phyloP scores from a whole-genome alignment of 208 protist genomes.

The Borovskyia barvae region DNA sequence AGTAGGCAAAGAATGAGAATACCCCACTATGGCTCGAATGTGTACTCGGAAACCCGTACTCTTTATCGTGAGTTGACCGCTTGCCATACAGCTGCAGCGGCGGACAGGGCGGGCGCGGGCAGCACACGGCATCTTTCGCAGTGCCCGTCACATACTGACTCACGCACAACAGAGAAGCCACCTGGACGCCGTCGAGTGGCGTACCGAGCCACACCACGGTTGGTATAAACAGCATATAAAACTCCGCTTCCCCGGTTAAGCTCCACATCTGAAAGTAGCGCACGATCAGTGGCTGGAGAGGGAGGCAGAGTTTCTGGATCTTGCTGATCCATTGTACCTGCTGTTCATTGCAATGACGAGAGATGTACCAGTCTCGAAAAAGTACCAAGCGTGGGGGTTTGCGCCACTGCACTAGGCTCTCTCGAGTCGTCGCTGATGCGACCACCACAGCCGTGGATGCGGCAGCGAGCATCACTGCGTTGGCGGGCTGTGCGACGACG shows the following conservation, averaged over 20 bases:
- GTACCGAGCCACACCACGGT: constrained; percentile 46
- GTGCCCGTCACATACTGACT: constrained; percentile 61
- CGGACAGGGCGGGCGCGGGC: constrained; percentile 66
- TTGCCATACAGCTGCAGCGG: constrained; percentile 56
- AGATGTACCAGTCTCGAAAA: constrained; percentile 77
- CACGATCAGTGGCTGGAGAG: constrained; percentile 24
- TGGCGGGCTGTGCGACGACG: too few species aligned
- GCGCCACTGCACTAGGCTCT: constrained; percentile 30
- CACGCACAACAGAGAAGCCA: constrained; percentile 55
- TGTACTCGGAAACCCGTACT: constrained; percentile 79
- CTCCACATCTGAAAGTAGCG: constrained; percentile 68
- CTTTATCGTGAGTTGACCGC: constrained; percentile 39
- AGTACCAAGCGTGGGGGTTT: constrained; percentile 14
- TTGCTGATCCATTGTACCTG: constrained; percentile 38
- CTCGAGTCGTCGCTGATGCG: neutral
- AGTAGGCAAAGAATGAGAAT: constrained; percentile 59
- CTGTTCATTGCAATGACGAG: constrained; percentile 54
- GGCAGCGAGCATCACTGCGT: neutral
- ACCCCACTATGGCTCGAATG: constrained; percentile 57
- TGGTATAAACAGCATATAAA: constrained; percentile 64
- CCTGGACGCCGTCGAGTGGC: constrained; percentile 22
- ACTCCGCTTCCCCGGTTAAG: constrained; percentile 67
- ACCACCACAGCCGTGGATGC: neutral
- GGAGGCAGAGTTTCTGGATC: constrained; percentile 32
- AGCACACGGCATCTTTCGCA: constrained; percentile 58